Evolutionary conservation across 2,329 filamentous ascomycete genomes (phyloP), one percentile per base, ranked within the genome.

Genomic region (Aureobasidium sp.): DNA sequence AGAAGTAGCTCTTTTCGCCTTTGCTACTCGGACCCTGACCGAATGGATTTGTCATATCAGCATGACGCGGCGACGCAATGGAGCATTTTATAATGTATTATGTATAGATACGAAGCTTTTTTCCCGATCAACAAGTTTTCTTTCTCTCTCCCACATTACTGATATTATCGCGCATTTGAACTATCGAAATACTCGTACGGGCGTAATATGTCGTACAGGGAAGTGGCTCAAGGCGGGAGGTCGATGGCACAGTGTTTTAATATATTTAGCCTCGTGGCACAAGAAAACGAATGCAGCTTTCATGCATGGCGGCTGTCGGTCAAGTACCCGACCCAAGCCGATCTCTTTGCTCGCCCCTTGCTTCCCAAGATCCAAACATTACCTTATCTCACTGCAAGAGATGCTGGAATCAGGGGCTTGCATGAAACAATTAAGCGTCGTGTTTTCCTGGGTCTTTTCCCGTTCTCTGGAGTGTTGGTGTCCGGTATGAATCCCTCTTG

Each of bases 271-370:
- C 35, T 42, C 50, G 50, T 53, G 50, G 50, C 50, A 53, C 50
- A 10, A 5, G 25, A 27, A 29, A 29, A 53, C 31, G 8, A 19
- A 21, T 54, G 50, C 50, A 54, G 10, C 9, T 27, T 25, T 54
- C 37, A 54, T 54, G 50, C 50, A 54, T n/a, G 37, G 50, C 50
- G 50, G 50, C 50, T 54, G 37, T 54, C 49, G 49, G 33, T 53
- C 37, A 42, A 25, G 50, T 23, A 42, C 50, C 50, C 37, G 37
- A 29, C n/a, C 33, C 33, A 33, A 40, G 21, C 35, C 3, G 19
- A 13, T n/a, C 4, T 15, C 33, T 6, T 27, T 31, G 9, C 49
- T n/a, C n/a, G 27, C 19, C 38, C 37, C 50, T 40, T 54, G 37
- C 37, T 42, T 54, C 17, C 25, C 23, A 42, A 15, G 37, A 31